These are phyloP conservation scores for Ramaria sp. DNA, from an alignment of 768 basidiomycete species.

Conservation along the genomic window DNA sequence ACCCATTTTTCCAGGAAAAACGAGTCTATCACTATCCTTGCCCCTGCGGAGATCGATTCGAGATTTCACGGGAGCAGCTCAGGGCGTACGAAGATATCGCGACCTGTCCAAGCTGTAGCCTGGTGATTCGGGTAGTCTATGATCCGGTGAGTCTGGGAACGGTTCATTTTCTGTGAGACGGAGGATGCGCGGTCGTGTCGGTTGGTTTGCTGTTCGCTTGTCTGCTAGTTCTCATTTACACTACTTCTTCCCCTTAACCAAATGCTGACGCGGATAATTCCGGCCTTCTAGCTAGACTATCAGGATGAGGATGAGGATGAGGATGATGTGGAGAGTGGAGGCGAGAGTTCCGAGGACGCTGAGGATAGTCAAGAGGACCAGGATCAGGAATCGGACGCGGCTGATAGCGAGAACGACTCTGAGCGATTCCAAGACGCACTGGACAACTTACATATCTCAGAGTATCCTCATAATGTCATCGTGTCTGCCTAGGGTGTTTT, in stretches of 20 bases:
- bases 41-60: slow-evolving; percentile 96
- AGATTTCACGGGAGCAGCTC: slow-evolving; percentile 80
- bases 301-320: slow-evolving; percentile 26
- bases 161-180: background rate
- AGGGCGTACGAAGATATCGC: slow-evolving; percentile 88
- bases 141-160: slow-evolving; percentile 64
- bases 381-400: slow-evolving; percentile 21
- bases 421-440: slow-evolving; percentile 55
- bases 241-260: too few species aligned
- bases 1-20: slow-evolving; percentile 29
- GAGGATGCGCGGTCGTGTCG: too few species aligned
- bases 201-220: too few species aligned
- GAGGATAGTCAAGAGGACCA: slow-evolving; percentile 28
- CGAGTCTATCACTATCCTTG: slow-evolving; percentile 92
- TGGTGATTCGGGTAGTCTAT: slow-evolving; percentile 86
- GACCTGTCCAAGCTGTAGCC: slow-evolving; percentile 91
- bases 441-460: slow-evolving; percentile 46
- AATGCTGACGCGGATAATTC: slow-evolving; percentile 1
- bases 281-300: slow-evolving; percentile 55
- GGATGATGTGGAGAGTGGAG: slow-evolving; percentile 8
- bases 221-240: too few species aligned
- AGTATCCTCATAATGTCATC: slow-evolving; percentile 4
- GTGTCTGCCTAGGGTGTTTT: background rate
- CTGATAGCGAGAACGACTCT: slow-evolving; percentile 27
- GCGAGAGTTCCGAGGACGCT: slow-evolving; percentile 7